Evolutionary conservation across 2,329 filamentous ascomycete genomes (phyloP).

Genomic region (Beauveria pseudobassiana): DNA sequence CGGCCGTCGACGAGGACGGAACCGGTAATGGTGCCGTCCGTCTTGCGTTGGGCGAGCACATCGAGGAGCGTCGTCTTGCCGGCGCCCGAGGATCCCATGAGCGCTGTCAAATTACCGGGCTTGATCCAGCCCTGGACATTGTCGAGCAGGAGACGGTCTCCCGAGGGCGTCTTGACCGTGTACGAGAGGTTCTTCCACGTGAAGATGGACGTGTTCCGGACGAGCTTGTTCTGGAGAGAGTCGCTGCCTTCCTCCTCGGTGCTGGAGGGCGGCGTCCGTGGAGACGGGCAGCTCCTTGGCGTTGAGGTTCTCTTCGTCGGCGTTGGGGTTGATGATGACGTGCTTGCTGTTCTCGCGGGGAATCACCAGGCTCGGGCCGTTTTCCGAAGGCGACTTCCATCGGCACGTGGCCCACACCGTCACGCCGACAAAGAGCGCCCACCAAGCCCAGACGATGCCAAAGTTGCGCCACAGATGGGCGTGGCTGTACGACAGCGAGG

Average conservation of each 20-base stretch:
- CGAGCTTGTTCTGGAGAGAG: constrained; percentile 28
- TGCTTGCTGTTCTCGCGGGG: constrained; percentile 45
- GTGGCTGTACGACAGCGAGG: constrained; percentile 44
- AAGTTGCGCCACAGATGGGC: constrained; percentile 52
- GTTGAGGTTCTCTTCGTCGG: constrained; percentile 43
- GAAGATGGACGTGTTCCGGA: constrained; percentile 60
- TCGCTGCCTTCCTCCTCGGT: constrained; percentile 15
- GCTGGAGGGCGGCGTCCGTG: constrained; percentile 27
- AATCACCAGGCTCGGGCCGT: constrained; percentile 49
- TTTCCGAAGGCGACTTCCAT: constrained; percentile 48
- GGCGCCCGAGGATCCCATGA: constrained; percentile 78
- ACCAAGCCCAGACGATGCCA: constrained; percentile 56
- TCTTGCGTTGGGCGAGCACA: constrained; percentile 71
- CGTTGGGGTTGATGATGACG: constrained; percentile 14
- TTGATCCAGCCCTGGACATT: constrained; percentile 80
- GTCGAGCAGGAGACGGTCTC: constrained; percentile 64
- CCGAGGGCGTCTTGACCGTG: constrained; percentile 53
- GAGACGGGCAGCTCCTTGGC: constrained; percentile 14
- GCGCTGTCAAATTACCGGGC: constrained; percentile 66
- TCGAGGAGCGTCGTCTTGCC: constrained; percentile 83
- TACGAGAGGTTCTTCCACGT: constrained; percentile 70
- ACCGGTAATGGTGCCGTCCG: constrained; percentile 67
- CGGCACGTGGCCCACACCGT: constrained; percentile 50
- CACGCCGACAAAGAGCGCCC: constrained; percentile 49
- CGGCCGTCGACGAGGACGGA: constrained; percentile 71